Evolutionary conservation across 148 eudicot genomes (phyloP), one percentile per base, ranked within the genome.

Genomic region (Rheum nobile): DNA sequence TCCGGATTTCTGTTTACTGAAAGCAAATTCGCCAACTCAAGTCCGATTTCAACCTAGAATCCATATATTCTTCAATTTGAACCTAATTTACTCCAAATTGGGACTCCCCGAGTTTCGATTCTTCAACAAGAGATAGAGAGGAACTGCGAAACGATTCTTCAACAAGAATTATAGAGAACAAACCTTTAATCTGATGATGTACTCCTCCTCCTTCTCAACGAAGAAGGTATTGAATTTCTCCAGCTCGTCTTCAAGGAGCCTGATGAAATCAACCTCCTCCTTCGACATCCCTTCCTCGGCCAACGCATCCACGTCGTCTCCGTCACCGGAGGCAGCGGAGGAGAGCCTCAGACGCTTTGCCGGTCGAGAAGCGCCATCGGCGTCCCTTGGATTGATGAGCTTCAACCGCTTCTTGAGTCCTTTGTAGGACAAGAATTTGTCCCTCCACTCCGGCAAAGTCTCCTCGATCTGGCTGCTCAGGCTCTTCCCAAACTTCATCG

Each of bases 401-500:
- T 96, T 96, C 68, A 96, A 84, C n/a, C 77, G 72, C 79, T 89
- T 96, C 84, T 96, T 96, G 46, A 96, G 79, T 37, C 89, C 92
- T 77, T 96, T 96, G 82, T 96, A 96, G 5, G 92, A 90, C 78
- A 96, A 72, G 74, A 91, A 96, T 77, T 96, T 96, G 79, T 96
- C 97, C 29, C 94, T 76, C 99, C 99, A 96, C 76, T 96, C 97
- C 0, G 99, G 99, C 47, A 96, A 65, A 0, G 97, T 96, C 74
- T 96, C 96, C 50, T 92, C 99, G 72, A 96, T 88, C 87, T 92
- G 96, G 71, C 84, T 90, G 84, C 92, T 92, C 55, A 96, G 78
- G 48, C 91, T 90, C 89, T 92, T 96, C 17, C 99, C 97, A 67
- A 96, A 96, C 86, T 96, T 96, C 97, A 96, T 92, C 52, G 32